phyloP scores from a whole-genome alignment of 1,284 basidiomycete species.

The Schizophyllum commune region DNA sequence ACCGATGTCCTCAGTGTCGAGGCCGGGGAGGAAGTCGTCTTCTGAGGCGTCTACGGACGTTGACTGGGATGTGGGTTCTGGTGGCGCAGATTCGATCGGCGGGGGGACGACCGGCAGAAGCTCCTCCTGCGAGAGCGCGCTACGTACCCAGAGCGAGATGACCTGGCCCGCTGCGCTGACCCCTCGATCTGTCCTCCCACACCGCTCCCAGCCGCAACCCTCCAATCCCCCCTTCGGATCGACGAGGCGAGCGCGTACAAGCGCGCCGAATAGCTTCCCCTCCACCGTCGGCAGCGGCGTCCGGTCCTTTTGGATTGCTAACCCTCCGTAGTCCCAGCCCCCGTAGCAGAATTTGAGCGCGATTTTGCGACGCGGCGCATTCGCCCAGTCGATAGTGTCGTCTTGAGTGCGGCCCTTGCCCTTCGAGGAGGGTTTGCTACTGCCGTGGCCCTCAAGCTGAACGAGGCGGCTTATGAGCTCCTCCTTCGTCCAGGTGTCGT shows the following conservation, averaged over 20 bases:
- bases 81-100: background rate
- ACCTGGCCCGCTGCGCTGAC: conserved; percentile 96
- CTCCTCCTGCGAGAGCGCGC: conserved; percentile 29
- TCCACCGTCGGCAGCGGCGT: conserved; percentile 87
- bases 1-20: conserved; percentile 14
- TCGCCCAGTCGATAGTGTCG: conserved; percentile 13
- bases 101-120: background rate
- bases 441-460: conserved; percentile 36
- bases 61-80: background rate
- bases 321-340: conserved; percentile 87
- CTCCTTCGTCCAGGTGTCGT: conserved; percentile 56
- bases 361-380: conserved; percentile 77
- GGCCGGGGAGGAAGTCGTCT: conserved; percentile 9
- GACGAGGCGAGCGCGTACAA: conserved; percentile 70
- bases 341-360: conserved; percentile 90
- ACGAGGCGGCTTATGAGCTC: conserved; percentile 58
- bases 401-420: background rate
- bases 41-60: conserved; percentile 1
- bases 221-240: conserved; percentile 71
- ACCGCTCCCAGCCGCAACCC: conserved; percentile 84
- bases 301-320: conserved; percentile 70
- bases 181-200: conserved; percentile 92
- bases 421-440: background rate
- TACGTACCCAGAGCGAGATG: conserved; percentile 84
- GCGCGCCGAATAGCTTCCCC: conserved; percentile 76